Conservation (phyloP, 495 filamentous ascomycete species). For the Talaromyces proteolyticus region DNA sequence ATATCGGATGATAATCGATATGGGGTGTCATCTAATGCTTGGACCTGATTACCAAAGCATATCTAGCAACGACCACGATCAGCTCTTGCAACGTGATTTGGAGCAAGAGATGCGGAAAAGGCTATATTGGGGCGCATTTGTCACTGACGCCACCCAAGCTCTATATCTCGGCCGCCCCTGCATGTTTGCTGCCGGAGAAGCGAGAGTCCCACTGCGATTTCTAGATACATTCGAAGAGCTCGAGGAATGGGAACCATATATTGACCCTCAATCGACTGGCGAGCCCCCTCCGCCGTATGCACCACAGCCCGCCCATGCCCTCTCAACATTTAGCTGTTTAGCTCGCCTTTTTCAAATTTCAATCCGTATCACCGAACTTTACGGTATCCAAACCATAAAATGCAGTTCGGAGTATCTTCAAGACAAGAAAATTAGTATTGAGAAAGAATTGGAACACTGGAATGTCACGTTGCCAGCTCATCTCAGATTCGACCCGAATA, state of each 20-base stretch:
- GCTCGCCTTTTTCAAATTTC: constrained; percentile 16
- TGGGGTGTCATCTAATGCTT: constrained; percentile 20
- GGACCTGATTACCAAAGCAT: neutral
- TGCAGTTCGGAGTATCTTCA: neutral
- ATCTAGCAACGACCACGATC: neutral
- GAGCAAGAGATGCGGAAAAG: constrained; percentile 12
- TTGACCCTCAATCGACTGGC: constrained; percentile 9
- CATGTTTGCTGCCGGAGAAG: constrained; percentile 8
- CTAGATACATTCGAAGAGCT: constrained; percentile 29
- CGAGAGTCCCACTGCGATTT: constrained; percentile 10
- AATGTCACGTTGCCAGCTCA: constrained; percentile 9
- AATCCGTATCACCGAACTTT: constrained; percentile 18
- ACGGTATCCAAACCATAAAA: constrained; percentile 12
- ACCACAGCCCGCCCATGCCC: constrained; percentile 5
- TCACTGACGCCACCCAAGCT: constrained; percentile 19
- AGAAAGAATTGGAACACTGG: constrained; percentile 14
- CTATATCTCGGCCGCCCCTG: constrained; percentile 20
- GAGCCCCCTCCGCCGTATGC: neutral
- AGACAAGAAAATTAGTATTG: neutral
- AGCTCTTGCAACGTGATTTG: neutral
- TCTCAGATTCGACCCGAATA: constrained; percentile 12
- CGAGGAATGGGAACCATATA: constrained; percentile 24
- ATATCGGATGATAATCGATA: constrained; percentile 29
- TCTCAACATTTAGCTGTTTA: constrained; percentile 16
- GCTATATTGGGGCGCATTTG: constrained; percentile 25